Base-by-base conservation (phyloP, 108 stramenopile species). In the Nitzschia sp. region DNA sequence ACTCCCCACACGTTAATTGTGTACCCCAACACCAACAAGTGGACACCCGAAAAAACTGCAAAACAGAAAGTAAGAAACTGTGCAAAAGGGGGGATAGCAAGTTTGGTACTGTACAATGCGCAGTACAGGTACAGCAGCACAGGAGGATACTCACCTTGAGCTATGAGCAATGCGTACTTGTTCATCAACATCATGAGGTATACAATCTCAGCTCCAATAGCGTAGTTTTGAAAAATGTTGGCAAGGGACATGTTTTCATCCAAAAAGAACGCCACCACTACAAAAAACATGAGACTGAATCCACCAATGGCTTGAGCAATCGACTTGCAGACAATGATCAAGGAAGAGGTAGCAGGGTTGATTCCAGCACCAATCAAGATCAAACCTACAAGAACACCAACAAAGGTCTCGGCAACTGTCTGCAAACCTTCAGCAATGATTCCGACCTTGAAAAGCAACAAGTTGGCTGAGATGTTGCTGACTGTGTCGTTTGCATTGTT, bases 291-390 rank as follows among this genome's bases (percentile, higher is more conserved):
- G 25, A 67, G 9, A 26, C 29, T 46, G n/a, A 65, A 38, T 8
- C 41, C 65, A 34, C n/a, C 14, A 41, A 74, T 54, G 59, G 57
- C 73, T 40, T 67, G 65, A 54, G 63, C 52, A 12, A 67, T 48
- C 7, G 67, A 19, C 73, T 74, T 74, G 73, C 61, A 67, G 52
- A 65, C 55, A 51, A 65, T 66, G 44, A 74, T 61, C 42, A 66
- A 54, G 26, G 65, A 65, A 53, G 65, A 65, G 34, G 73, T 65
- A 50, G 73, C 73, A 21, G 73, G 65, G 60, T 74, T 74, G 59
- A 74, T 66, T 39, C 73, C 73, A 22, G 73, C 73, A 22, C 73
- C 73, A 38, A 74, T 66, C 66, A 74, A 43, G 60, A 74, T 74
- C 58, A 74, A 46, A 62, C 73, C 73, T 10, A 74, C 38, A 15